Conservation (phyloP, 2,329 filamentous ascomycete species). For the Ophiostoma tasmaniense region DNA sequence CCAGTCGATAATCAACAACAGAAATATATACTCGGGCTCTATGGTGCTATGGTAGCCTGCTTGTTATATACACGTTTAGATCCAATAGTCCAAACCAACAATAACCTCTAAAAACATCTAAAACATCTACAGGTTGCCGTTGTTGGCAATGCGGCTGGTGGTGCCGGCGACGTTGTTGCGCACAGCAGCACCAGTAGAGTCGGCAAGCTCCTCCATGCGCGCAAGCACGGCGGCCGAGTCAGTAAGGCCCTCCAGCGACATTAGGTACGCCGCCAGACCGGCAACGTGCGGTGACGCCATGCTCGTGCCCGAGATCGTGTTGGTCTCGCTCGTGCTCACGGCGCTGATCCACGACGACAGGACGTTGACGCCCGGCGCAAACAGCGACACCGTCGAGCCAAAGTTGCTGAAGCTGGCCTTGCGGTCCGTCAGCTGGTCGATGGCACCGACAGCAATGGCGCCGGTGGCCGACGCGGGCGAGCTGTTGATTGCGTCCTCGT, state of each 20-base stretch:
- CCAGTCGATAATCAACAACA: background rate
- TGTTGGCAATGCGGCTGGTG: slow-evolving; percentile 49
- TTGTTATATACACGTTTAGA: background rate
- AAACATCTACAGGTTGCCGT: slow-evolving; percentile 34
- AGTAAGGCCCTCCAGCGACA: slow-evolving; percentile 29
- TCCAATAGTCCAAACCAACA: background rate
- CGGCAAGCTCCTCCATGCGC: slow-evolving; percentile 54
- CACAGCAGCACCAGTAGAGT: slow-evolving; percentile 37
- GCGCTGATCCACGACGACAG: slow-evolving; percentile 42
- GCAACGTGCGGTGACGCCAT: slow-evolving; percentile 22
- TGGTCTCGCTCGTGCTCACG: slow-evolving; percentile 35
- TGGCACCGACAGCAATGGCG: slow-evolving; percentile 53
- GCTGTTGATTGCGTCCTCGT: slow-evolving; percentile 40
- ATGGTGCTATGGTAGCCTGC: background rate
- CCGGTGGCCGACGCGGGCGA: slow-evolving; percentile 48
- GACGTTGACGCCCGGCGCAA: slow-evolving; percentile 47
- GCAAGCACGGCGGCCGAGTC: slow-evolving; percentile 48
- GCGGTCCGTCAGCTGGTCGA: slow-evolving; percentile 42
- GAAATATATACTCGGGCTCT: background rate
- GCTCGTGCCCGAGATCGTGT: slow-evolving; percentile 22
- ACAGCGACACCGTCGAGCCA: slow-evolving; percentile 44
- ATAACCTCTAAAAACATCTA: no score
- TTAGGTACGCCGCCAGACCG: slow-evolving; percentile 23
- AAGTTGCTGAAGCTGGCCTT: slow-evolving; percentile 52
- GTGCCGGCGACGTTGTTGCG: slow-evolving; percentile 36